These are phyloP conservation scores for Penicillium sumatraense DNA, from an alignment of 2,329 filamentous ascomycete genomes.

Conservation along the genomic window DNA sequence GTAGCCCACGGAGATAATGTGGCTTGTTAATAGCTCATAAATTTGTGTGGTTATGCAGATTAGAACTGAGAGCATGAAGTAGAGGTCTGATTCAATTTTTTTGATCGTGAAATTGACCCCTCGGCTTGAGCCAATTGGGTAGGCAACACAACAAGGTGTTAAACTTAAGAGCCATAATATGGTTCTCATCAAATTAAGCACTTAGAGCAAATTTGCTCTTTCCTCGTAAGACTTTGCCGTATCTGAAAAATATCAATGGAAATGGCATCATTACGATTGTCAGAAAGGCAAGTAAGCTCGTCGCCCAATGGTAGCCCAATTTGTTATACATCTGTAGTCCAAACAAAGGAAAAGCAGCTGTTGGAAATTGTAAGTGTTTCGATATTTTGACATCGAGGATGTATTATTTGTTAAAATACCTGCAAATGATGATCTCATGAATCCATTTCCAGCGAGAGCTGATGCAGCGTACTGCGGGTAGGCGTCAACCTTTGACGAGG, in stretches of 20 bases:
- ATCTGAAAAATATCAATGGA: slow-evolving; percentile 9
- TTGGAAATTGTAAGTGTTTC: background rate
- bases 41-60: no score
- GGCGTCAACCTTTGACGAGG: slow-evolving; percentile 48
- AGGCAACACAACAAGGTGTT: no score
- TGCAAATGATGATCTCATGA: slow-evolving; percentile 64
- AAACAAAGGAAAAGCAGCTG: background rate
- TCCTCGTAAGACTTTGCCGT: background rate
- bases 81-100: no score
- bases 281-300: slow-evolving; percentile 6
- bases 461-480: slow-evolving; percentile 73
- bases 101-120: no score
- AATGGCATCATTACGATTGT: slow-evolving; percentile 10
- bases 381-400: background rate
- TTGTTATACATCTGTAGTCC: background rate
- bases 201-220: background rate
- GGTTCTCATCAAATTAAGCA: background rate
- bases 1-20: no score
- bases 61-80: no score
- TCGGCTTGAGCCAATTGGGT: no score
- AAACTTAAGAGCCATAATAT: no score
- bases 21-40: no score
- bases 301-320: slow-evolving; percentile 9
- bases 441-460: slow-evolving; percentile 73
- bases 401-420: background rate